These are phyloP conservation scores for Talaromyces pinophilus DNA, from an alignment of 2,329 filamentous ascomycete species.

Conservation along the genomic window DNA sequence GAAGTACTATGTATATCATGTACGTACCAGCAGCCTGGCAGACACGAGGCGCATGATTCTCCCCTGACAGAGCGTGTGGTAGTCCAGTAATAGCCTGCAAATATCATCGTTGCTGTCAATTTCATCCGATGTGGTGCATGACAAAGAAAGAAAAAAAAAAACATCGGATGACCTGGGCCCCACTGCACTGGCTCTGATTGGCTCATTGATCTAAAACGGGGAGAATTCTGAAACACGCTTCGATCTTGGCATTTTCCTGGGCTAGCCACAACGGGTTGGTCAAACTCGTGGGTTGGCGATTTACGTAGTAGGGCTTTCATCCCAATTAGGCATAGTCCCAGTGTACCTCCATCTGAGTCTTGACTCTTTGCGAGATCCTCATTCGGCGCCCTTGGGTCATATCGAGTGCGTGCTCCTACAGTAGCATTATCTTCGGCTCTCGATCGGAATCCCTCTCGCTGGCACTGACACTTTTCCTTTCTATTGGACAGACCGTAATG, in stretches of 20 bases:
- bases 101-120: background rate
- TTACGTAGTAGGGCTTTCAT: slow-evolving; percentile 1
- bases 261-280: background rate
- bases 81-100: background rate
- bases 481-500: slow-evolving; percentile 1
- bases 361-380: background rate
- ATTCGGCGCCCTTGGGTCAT: background rate
- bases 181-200: background rate
- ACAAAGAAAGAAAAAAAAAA: background rate
- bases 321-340: background rate
- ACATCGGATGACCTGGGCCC: background rate
- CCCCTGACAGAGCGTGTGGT: background rate
- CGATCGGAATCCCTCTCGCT: background rate
- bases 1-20: background rate
- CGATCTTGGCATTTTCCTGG: background rate
- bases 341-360: background rate
- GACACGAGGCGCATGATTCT: background rate
- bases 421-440: background rate
- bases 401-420: background rate
- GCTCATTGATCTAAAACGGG: background rate
- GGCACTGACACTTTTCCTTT: background rate
- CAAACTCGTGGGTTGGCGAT: background rate
- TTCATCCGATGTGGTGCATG: background rate
- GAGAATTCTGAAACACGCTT: slow-evolving; percentile 13
- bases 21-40: background rate